Evolutionary conservation across 2,329 filamentous ascomycete genomes (phyloP).

Genomic region (Neopestalotiopsis rosae): DNA sequence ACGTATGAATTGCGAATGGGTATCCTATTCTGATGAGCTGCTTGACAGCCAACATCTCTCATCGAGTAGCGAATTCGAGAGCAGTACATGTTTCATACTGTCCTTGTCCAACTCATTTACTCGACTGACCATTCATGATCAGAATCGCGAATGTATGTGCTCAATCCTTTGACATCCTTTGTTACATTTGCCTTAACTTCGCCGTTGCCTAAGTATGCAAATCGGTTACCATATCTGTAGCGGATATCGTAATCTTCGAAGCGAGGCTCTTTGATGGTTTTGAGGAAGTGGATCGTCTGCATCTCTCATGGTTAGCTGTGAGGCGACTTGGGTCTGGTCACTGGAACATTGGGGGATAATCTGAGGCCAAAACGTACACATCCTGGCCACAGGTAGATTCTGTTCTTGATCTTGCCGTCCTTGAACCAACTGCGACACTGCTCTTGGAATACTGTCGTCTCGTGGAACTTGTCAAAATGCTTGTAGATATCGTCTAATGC

Average conservation of each 20-base stretch:
- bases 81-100: background rate
- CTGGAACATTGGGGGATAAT: constrained; percentile 12
- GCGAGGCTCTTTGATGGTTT: constrained; percentile 25
- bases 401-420: constrained; percentile 12
- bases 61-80: background rate
- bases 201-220: constrained; percentile 22
- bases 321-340: constrained; percentile 24
- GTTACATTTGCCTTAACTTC: constrained; percentile 26
- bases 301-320: background rate
- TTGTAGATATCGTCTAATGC: constrained; percentile 33
- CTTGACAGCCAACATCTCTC: too few species aligned
- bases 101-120: constrained; percentile 26
- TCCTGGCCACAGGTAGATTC: constrained; percentile 13
- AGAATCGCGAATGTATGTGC: constrained; percentile 48
- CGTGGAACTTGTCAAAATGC: constrained; percentile 33
- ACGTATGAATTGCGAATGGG: too few species aligned
- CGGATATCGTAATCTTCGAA: constrained; percentile 28
- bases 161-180: constrained; percentile 44
- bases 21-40: too few species aligned
- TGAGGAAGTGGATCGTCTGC: constrained; percentile 24
- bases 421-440: constrained; percentile 26
- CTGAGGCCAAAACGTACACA: background rate
- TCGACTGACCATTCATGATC: constrained; percentile 52
- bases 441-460: constrained; percentile 29
- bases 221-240: constrained; percentile 18